These are phyloP conservation scores for Paracoccidioides brasiliensis DNA, from an alignment of 2,329 filamentous ascomycete genomes.

Conservation along the genomic window DNA sequence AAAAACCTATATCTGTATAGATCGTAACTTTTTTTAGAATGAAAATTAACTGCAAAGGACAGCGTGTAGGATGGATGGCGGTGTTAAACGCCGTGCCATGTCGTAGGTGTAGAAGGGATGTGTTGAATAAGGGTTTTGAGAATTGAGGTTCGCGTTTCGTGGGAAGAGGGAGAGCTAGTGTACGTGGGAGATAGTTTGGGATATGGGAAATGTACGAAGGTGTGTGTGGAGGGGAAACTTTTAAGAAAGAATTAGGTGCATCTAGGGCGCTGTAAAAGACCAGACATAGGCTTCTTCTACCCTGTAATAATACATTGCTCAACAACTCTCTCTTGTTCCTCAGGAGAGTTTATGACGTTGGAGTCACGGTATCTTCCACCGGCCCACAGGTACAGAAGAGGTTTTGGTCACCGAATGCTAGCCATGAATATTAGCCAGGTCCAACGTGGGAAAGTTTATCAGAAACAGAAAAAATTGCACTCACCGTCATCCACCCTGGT, in stretches of 20 bases:
- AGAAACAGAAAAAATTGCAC: slow-evolving; percentile 23
- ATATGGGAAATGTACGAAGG: no score
- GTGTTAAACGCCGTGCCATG: not conserved
- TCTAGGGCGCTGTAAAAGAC: no score
- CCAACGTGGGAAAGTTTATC: slow-evolving; percentile 8
- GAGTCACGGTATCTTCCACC: slow-evolving; percentile 46
- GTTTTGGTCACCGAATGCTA: slow-evolving; percentile 81
- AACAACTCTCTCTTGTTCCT: not conserved
- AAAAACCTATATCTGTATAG: not conserved
- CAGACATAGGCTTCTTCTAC: no score
- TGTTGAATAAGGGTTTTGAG: not conserved
- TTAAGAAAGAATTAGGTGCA: no score
- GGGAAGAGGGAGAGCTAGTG: not conserved
- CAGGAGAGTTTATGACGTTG: slow-evolving; percentile 3
- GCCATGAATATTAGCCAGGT: slow-evolving; percentile 14
- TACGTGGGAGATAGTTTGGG: no score
- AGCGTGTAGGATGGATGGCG: not conserved
- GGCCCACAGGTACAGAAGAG: slow-evolving; percentile 91
- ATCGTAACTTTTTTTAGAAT: not conserved
- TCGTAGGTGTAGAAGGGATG: not conserved
- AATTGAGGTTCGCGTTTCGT: not conserved
- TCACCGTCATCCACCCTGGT: slow-evolving; percentile 77
- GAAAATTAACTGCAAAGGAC: not conserved
- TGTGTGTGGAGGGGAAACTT: no score
- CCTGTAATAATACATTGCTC: not conserved